Evolutionary conservation across 805 yeast species (phyloP), one percentile per base, ranked within the genome.

Genomic region (Saturnispora hagleri): DNA sequence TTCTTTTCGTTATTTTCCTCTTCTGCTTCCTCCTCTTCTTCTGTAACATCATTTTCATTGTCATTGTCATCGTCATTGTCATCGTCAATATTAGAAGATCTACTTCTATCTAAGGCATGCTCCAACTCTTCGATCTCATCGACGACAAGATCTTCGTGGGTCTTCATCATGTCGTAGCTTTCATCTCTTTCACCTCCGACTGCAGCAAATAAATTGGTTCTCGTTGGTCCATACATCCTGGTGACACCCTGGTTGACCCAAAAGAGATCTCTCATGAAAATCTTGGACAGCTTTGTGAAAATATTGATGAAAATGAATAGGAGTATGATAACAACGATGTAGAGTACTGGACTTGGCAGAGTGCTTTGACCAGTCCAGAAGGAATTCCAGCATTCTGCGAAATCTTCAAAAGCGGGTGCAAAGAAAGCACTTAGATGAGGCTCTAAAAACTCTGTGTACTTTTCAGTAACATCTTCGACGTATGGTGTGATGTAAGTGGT

Each of bases 251-350:
- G 53, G 42, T 57, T 59, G 49, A 64, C 42, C 40, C 56, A 52
- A 47, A 60, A 58, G 3, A 62, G 58, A 48, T 65, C 68, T 34
- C 53, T 57, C 15, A 58, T 55, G 31, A 63, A 55, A 1, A 54
- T 22, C 45, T 45, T 60, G 12, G 63, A 52, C 8, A 58, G 5
- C 5, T 34, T 48, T 10, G 55, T 53, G 15, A 51, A n/a, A 5
- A 48, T 9, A 8, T 50, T 22, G 17, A 48, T 54, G 24, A 62
- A 55, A 5, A 50, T n/a, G 28, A 36, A 50, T 26, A 50, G 26
- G n/a, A 44, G 9, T 24, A 44, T 13, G 31, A 50, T 31, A 3
- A 50, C 48, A 27, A 38, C 40, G 5, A 43, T 43, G 27, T 44
- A 50, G 6, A 44, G 40, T 2, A 50, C 48, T 15, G 52, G 52